Conservation (phyloP, 306 rosid genomes). For the Arachis stenosperma region DNA sequence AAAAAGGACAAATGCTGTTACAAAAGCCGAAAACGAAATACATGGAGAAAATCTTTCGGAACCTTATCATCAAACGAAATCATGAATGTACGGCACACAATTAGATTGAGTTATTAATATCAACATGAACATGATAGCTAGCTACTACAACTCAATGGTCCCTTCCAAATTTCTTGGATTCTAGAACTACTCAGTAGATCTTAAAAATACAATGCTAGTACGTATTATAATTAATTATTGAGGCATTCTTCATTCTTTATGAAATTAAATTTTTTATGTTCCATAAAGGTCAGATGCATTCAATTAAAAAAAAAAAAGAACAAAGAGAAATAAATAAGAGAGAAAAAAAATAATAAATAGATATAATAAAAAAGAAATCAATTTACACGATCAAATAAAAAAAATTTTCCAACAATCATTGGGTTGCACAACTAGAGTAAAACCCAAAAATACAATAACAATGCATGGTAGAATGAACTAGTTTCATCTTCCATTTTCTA, state of each 20-base stretch:
- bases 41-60: conserved; percentile 36
- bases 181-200: not conserved
- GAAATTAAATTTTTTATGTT: too few relatives aligned
- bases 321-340: too few relatives aligned
- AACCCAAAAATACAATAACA: conserved; percentile 10
- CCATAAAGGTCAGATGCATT: too few relatives aligned
- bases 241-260: too few relatives aligned
- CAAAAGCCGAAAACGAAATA: conserved; percentile 36
- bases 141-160: conserved; percentile 3
- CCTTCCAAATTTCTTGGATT: conserved; percentile 19
- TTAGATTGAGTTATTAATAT: conserved; percentile 9
- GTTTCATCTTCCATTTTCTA: conserved; percentile 40
- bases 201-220: conserved; percentile 7
- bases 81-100: conserved; percentile 26
- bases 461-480: conserved; percentile 20
- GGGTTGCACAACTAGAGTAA: conserved; percentile 18
- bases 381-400: too few relatives aligned
- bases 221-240: too few relatives aligned
- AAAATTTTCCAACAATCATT: not conserved
- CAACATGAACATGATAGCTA: not conserved
- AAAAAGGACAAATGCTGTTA: conserved; percentile 18
- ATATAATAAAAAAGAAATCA: too few relatives aligned
- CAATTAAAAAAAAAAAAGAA: too few relatives aligned
- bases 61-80: conserved; percentile 36
- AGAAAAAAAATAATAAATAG: too few relatives aligned